phyloP scores from a whole-genome alignment of 1,284 basidiomycete species.

The Vanrija humicola region DNA sequence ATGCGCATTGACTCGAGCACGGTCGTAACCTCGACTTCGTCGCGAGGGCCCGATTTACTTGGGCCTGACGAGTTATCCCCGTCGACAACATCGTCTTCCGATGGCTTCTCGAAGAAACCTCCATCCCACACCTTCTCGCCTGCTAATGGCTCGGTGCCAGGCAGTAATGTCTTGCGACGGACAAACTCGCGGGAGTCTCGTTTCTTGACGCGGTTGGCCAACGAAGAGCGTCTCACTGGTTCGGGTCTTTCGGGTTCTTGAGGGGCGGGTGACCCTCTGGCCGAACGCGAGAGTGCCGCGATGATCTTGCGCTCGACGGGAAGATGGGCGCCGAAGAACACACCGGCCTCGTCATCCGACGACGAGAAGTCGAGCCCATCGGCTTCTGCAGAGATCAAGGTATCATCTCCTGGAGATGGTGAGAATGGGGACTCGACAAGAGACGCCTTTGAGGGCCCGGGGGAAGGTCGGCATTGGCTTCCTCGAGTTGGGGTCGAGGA shows the following conservation, averaged over 20 bases:
- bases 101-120: slow-evolving; percentile 12
- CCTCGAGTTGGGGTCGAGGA: background rate
- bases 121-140: slow-evolving; percentile 19
- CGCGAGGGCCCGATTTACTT: background rate
- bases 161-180: slow-evolving; percentile 29
- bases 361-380: slow-evolving; percentile 11
- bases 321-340: slow-evolving; percentile 34
- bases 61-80: background rate
- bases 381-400: background rate
- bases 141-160: background rate
- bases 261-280: slow-evolving; percentile 1
- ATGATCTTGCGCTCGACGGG: slow-evolving; percentile 25
- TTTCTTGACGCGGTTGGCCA: slow-evolving; percentile 18
- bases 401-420: too few relatives aligned
- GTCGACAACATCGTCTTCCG: background rate
- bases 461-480: too few relatives aligned
- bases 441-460: too few relatives aligned
- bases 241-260: background rate
- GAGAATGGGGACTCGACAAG: too few relatives aligned
- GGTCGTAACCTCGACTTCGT: slow-evolving; percentile 15
- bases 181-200: slow-evolving; percentile 35
- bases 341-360: slow-evolving; percentile 28
- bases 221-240: slow-evolving; percentile 1
- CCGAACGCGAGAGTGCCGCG: slow-evolving; percentile 21
- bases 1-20: slow-evolving; percentile 15